These are phyloP conservation scores for Fraxinus pennsylvanica DNA, from an alignment of 257 asterid species.

Conservation along the genomic window DNA sequence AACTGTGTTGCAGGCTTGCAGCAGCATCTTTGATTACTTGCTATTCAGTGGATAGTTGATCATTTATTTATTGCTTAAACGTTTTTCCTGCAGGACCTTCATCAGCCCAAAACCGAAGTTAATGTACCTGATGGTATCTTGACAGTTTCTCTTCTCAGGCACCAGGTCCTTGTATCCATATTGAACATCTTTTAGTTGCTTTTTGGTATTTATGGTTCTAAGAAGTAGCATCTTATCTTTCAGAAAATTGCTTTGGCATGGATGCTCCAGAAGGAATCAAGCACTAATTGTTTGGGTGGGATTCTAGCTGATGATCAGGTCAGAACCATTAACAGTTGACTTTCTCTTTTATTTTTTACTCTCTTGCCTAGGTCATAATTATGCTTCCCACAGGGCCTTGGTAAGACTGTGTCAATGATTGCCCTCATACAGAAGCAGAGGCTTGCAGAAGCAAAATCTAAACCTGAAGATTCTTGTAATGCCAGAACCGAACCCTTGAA, in stretches of 20 bases:
- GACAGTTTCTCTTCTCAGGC: conserved; percentile 93
- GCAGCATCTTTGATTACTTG: not conserved
- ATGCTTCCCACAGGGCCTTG: conserved; percentile 73
- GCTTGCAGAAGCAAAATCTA: conserved; percentile 49
- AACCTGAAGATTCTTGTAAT: conserved; percentile 43
- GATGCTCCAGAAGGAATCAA: conserved; percentile 89
- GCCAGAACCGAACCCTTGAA: conserved; percentile 64
- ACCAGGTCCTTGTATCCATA: conserved; percentile 67
- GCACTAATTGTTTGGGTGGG: conserved; percentile 84
- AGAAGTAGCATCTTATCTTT: conserved; percentile 31
- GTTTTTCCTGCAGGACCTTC: conserved; percentile 63
- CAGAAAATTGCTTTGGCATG: conserved; percentile 95
- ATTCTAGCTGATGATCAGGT: conserved; percentile 99
- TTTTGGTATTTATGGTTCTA: conserved; percentile 25
- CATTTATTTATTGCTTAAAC: not conserved
- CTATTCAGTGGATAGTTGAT: not conserved
- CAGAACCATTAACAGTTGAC: conserved; percentile 18
- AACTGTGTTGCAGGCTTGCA: not conserved
- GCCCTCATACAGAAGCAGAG: conserved; percentile 84
- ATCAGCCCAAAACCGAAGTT: conserved; percentile 61
- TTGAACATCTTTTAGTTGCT: conserved; percentile 28
- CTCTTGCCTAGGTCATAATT: conserved; percentile 5
- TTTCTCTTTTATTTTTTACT: conserved; percentile 17
- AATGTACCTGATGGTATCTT: conserved; percentile 66
- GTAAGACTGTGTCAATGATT: conserved; percentile 92